These are phyloP conservation scores for Erigeron canadensis DNA, from an alignment of 129 eudicot genomes.

Conservation along the genomic window DNA sequence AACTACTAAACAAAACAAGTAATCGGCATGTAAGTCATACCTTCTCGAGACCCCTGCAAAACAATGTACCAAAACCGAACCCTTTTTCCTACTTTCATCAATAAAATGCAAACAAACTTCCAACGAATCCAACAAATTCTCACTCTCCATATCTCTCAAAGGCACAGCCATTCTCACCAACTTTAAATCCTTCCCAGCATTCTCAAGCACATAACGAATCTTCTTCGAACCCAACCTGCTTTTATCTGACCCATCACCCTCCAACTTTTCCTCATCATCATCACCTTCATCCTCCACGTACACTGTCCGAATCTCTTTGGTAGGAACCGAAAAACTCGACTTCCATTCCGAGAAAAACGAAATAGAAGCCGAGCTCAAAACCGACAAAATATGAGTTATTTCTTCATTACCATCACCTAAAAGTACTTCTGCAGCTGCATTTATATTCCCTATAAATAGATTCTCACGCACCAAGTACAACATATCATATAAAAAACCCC, in stretches of 20 bases:
- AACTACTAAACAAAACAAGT: constrained; percentile 18
- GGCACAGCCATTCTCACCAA: constrained; percentile 94
- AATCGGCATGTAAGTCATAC: constrained; percentile 35
- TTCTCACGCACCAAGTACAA: constrained; percentile 83
- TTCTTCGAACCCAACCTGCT: constrained; percentile 46
- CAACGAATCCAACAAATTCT: constrained; percentile 82
- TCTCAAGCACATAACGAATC: constrained; percentile 67
- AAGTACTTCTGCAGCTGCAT: constrained; percentile 80
- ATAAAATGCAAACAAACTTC: constrained; percentile 92
- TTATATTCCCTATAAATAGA: constrained; percentile 75
- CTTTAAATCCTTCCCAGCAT: constrained; percentile 87
- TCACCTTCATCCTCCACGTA: constrained; percentile 47
- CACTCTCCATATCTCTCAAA: constrained; percentile 83
- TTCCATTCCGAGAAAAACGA: constrained; percentile 92
- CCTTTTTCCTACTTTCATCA: constrained; percentile 70
- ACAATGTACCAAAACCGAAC: constrained; percentile 92
- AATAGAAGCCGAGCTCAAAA: constrained; percentile 83
- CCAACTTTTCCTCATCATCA: constrained; percentile 21
- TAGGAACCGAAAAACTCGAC: constrained; percentile 51
- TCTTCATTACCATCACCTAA: constrained; percentile 58
- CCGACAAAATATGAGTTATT: constrained; percentile 77
- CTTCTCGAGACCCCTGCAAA: constrained; percentile 99
- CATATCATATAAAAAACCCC: constrained; percentile 43
- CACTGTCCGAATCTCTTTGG: constrained; percentile 70
- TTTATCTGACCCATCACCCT: constrained; percentile 39